Base-by-base conservation (phyloP, 225 moss, liverwort and hornwort genomes). In the Straminergon stramineum region DNA sequence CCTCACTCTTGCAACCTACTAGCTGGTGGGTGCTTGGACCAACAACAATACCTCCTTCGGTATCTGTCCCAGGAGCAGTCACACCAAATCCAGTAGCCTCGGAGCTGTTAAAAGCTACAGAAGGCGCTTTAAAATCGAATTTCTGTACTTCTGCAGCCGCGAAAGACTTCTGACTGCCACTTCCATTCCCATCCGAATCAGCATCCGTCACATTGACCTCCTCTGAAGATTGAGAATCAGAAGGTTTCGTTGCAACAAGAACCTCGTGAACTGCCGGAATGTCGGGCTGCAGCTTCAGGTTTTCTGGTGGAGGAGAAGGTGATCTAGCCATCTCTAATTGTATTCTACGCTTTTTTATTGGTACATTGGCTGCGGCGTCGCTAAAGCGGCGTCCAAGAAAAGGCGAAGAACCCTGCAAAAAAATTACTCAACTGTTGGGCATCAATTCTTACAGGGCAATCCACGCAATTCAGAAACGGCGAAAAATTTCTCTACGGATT, bases 291-390 rank as follows among this genome's bases (percentile, higher is more conserved):
- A 92, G 91, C 77, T 92, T 91, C 81, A 92, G 68, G 84, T 82
- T 92, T 87, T 91, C 93, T 53, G 87, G 90, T 76, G 97, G 99
- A 57, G 96, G 97, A 81, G 99, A 97, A 51, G 99, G 99, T 52
- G 99, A 97, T 75, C 97, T 92, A 67, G 94, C 93, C 84, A 94
- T 94, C 93, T 97, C 99, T 92, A 96, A 88, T 92, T 97, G 97
- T 83, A 99, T 92, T 90, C 97, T 99, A 85, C 99, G 95, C 90
- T 99, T 99, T 89, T 99, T 99, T 45, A 99, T 99, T 37, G 99
- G 99, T 64, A 99, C 99, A 85, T 95, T 97, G 52, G 96, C 97
- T 62, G 97, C 95, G 64, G 94, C 94, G 91, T 97, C 99, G 92
- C 95, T 97, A 85, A 99, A 99, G 70, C 99, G 95, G 70, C 99